phyloP scores from a whole-genome alignment of 176 grass and related monocot species.

The Ensete ventricosum region DNA sequence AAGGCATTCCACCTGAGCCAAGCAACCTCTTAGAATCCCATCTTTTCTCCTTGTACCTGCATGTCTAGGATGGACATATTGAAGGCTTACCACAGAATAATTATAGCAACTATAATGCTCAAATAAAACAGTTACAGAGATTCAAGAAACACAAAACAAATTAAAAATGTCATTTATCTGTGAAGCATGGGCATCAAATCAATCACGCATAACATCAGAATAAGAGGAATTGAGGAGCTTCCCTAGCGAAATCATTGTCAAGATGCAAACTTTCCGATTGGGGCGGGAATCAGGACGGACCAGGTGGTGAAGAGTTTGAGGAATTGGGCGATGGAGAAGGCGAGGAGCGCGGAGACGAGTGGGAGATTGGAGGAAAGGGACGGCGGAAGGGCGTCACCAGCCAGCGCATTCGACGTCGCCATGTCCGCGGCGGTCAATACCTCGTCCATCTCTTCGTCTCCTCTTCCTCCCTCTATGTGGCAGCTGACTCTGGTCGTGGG shows the following conservation, averaged over 20 bases:
- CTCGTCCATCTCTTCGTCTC: slow-evolving; percentile 43
- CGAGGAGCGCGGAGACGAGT: slow-evolving; percentile 58
- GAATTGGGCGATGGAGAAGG: slow-evolving; percentile 64
- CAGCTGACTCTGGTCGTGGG: background rate
- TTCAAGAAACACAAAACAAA: background rate
- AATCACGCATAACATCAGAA: background rate
- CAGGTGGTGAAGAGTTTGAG: slow-evolving; percentile 78
- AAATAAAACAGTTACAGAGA: background rate
- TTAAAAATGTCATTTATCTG: background rate
- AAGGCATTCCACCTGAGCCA: slow-evolving; percentile 76
- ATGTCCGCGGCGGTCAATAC: slow-evolving; percentile 44
- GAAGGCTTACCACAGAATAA: slow-evolving; percentile 22
- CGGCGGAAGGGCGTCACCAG: slow-evolving; percentile 10
- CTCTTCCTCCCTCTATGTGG: background rate
- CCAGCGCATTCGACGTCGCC: slow-evolving; percentile 22
- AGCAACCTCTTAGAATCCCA: slow-evolving; percentile 89
- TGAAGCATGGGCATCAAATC: background rate
- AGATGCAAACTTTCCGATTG: background rate
- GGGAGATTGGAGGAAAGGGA: slow-evolving; percentile 42
- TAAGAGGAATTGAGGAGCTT: background rate
- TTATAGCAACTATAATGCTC: background rate
- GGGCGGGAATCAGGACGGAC: slow-evolving; percentile 27
- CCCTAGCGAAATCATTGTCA: slow-evolving; percentile 5
- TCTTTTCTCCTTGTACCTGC: slow-evolving; percentile 98
- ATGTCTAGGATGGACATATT: slow-evolving; percentile 68